Base-by-base conservation (phyloP, 169 alveolate species). In the Plasmodium berghei region DNA sequence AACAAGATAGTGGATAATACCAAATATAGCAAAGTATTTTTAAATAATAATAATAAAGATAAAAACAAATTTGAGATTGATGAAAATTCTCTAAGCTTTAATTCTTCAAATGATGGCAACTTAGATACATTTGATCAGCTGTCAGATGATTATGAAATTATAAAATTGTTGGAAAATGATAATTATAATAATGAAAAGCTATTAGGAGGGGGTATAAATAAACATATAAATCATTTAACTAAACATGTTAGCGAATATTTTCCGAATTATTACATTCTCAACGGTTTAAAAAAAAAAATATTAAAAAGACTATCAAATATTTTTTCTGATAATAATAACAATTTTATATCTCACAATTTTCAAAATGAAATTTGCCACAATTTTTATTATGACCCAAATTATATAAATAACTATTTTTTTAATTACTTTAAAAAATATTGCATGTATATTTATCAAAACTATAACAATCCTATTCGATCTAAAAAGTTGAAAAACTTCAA, bases 141-240 rank as follows among this genome's bases (percentile, higher is more conserved):
- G 14, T 83, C 90, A 45, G 90, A 83, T 83, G 90, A 83, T 83
- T 83, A 66, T 71, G 90, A 83, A 83, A 83, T 83, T 67, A 83
- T 83, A 24, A 66, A 83, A 52, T 72, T 83, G 14, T 48, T 83
- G 20, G 85, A 83, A 83, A 67, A 83, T 67, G 28, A n/a, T 28
- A 67, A 83, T 49, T 49, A 61, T 14, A 55, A 61, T 16, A 83
- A 28, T 42, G 69, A 66, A 71, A 83, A 66, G 54, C 1, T 26
- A 0, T 49, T 62, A 62, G 42, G 42, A 62, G 42, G 42, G 42
- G 90, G 90, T 54, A 83, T 83, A 83, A 62, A 55, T 48, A 67
- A 83, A 10, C 90, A 83, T 83, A 83, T 83, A 67, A 83, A 62
- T 4, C 69, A 71, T 83, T 59, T 83, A 83, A 83, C 90, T 16